Evolutionary conservation across 306 rosid species (phyloP).

Genomic region (Cucurbita pepo): DNA sequence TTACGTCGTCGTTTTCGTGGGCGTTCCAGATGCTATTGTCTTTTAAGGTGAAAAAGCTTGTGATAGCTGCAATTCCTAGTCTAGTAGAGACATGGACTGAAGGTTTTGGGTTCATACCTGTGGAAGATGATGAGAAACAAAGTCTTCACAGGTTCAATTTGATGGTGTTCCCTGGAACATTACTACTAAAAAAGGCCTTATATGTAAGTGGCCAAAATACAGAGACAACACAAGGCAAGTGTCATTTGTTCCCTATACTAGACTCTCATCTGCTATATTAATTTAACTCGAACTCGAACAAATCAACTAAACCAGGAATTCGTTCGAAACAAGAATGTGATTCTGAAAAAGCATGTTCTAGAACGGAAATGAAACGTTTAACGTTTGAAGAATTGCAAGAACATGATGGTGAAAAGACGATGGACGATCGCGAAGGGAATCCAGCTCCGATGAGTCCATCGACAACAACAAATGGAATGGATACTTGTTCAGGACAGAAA

Average conservation of each 20-base stretch:
- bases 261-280: background rate
- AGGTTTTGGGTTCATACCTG: slow-evolving; percentile 74
- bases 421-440: background rate
- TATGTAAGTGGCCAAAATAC: slow-evolving; percentile 15
- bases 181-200: slow-evolving; percentile 59
- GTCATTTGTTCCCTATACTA: background rate
- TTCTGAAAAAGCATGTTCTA: background rate
- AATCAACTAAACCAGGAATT: background rate
- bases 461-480: background rate
- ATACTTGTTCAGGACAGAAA: background rate
- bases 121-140: slow-evolving; percentile 46
- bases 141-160: slow-evolving; percentile 48
- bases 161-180: slow-evolving; percentile 94
- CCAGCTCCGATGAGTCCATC: background rate
- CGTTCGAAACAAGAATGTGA: background rate
- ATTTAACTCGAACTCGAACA: background rate
- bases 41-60: slow-evolving; percentile 72
- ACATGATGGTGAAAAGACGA: background rate
- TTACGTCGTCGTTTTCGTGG: background rate
- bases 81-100: slow-evolving; percentile 76
- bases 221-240: slow-evolving; percentile 19
- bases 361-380: background rate
- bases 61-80: slow-evolving; percentile 83
- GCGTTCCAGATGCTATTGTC: slow-evolving; percentile 57
- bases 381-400: background rate